These are phyloP conservation scores for Penicillium malachiteum DNA, from an alignment of 495 filamentous ascomycete species.

Conservation along the genomic window DNA sequence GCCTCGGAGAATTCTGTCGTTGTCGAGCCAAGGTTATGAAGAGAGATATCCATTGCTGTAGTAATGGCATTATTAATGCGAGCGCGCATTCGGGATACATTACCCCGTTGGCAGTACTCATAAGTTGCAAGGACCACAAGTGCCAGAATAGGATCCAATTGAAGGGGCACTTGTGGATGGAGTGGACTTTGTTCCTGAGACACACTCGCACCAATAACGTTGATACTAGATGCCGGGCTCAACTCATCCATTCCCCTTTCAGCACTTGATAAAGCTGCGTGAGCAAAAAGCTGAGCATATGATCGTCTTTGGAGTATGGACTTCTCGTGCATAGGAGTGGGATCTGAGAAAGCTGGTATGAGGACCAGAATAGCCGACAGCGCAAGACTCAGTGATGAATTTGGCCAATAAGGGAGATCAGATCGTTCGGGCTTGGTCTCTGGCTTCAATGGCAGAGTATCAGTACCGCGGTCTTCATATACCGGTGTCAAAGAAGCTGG, in stretches of 20 bases:
- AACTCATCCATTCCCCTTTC: slow-evolving; percentile 48
- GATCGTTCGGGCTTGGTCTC: slow-evolving; percentile 15
- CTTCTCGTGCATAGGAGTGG: slow-evolving; percentile 30
- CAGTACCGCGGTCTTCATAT: slow-evolving; percentile 34
- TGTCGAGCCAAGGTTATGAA: slow-evolving; percentile 35
- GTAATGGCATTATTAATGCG: slow-evolving; percentile 49
- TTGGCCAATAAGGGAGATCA: slow-evolving; percentile 34
- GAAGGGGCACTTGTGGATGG: slow-evolving; percentile 42
- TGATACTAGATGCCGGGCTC: slow-evolving; percentile 31
- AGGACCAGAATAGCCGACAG: slow-evolving; percentile 49
- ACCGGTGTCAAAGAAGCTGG: slow-evolving; percentile 38
- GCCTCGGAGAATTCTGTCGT: slow-evolving; percentile 44
- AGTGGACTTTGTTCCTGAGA: slow-evolving; percentile 34
- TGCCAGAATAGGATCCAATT: slow-evolving; percentile 49
- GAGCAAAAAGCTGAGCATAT: slow-evolving; percentile 50
- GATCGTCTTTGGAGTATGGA: slow-evolving; percentile 40
- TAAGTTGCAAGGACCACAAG: slow-evolving; percentile 50
- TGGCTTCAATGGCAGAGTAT: slow-evolving; percentile 10
- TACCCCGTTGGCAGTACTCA: slow-evolving; percentile 55
- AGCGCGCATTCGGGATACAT: slow-evolving; percentile 51
- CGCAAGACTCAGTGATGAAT: slow-evolving; percentile 46
- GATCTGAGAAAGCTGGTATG: slow-evolving; percentile 38
- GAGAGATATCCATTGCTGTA: slow-evolving; percentile 43
- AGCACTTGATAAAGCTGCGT: slow-evolving; percentile 43
- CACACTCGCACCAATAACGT: slow-evolving; percentile 30